Base-by-base conservation (phyloP, 805 yeast genomes). In the Starmerella khaoyaiensis region DNA sequence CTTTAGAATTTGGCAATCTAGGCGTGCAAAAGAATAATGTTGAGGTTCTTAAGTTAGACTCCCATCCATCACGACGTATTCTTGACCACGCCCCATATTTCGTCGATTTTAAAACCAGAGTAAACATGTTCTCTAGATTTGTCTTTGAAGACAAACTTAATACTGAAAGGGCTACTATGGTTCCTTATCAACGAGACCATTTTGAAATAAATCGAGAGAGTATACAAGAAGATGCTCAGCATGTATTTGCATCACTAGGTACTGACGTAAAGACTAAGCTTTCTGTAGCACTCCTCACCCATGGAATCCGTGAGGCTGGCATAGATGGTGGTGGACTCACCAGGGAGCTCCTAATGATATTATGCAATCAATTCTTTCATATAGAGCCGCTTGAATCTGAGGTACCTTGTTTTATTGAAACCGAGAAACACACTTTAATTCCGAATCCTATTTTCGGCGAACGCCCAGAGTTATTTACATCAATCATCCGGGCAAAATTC, bases 241-340 rank as follows among this genome's bases (percentile, higher is more conserved):
- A 65, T 1, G 65, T 64, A 5, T 78, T 78, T 51, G 67, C 69
- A 22, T 57, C 61, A 3, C 48, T 67, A 8, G 82, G 84, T 0
- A 50, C 62, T 1, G 59, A 60, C 4, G 69, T 86, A 54, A 83
- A 79, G 49, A 53, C 66, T 7, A 65, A 63, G 24, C 56, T 86
- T 8, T 61, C 69, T 1, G 83, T 90, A 2, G 67, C 67, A 12
- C 84, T 90, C 52, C 62, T 63, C 25, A 79, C 81, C 50, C 70
- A 78, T 58, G 93, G 86, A 2, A 62, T 61, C 12, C 69, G 63
- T 24, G 97, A 87, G 54, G 83, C 76, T 0, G 98, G 98, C 1
- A 78, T 87, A 29, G 98, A 87, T 56, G 98, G 98, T 6, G 98
- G 97, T 10, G 98, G 98, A 1, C 63, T 87, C 18, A 86, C 96